Evolutionary conservation across 2,329 filamentous ascomycete species (phyloP).

Genomic region (Aspergillus novoparasiticus): DNA sequence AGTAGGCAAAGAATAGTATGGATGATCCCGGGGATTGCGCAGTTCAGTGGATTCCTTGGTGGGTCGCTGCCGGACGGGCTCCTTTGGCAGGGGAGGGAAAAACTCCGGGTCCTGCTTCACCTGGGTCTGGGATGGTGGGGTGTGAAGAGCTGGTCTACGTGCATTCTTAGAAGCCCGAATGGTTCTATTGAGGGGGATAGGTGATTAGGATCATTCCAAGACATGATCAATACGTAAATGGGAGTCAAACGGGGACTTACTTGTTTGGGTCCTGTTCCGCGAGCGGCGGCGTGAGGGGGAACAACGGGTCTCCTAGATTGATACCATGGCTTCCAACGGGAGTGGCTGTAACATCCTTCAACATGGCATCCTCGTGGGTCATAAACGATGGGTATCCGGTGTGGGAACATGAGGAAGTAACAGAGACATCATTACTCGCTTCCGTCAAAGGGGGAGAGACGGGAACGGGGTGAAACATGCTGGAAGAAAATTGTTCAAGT

Average conservation of each 20-base stretch:
- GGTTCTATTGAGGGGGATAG: conserved; percentile 32
- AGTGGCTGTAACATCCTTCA: conserved; percentile 39
- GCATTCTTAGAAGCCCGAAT: conserved; percentile 42
- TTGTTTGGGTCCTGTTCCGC: conserved; percentile 46
- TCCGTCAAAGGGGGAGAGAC: conserved; percentile 48
- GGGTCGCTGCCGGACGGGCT: conserved; percentile 35
- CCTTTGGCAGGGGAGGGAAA: conserved; percentile 39
- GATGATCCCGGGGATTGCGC: conserved; percentile 46
- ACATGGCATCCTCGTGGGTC: conserved; percentile 40
- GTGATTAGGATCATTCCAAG: conserved; percentile 12
- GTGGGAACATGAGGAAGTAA: conserved; percentile 44
- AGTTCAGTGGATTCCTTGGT: conserved; percentile 41
- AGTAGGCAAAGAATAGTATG: conserved; percentile 46
- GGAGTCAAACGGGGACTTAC: conserved; percentile 29
- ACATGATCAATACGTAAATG: neutral
- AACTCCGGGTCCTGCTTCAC: conserved; percentile 42
- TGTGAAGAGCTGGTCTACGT: conserved; percentile 39
- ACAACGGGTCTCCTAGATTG: conserved; percentile 42
- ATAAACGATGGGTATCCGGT: conserved; percentile 42
- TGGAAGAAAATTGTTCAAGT: conserved; percentile 38
- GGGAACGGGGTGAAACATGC: conserved; percentile 41
- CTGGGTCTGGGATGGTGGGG: conserved; percentile 34
- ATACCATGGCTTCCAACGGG: conserved; percentile 39
- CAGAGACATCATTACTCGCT: conserved; percentile 44
- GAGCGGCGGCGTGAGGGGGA: conserved; percentile 41